A percentile compares a stretch with the other conserved stretches of the same genome.
Evolutionary conservation across 2,329 filamentous ascomycete genomes (phyloP).

Genomic region (Cytospora piceae): DNA sequence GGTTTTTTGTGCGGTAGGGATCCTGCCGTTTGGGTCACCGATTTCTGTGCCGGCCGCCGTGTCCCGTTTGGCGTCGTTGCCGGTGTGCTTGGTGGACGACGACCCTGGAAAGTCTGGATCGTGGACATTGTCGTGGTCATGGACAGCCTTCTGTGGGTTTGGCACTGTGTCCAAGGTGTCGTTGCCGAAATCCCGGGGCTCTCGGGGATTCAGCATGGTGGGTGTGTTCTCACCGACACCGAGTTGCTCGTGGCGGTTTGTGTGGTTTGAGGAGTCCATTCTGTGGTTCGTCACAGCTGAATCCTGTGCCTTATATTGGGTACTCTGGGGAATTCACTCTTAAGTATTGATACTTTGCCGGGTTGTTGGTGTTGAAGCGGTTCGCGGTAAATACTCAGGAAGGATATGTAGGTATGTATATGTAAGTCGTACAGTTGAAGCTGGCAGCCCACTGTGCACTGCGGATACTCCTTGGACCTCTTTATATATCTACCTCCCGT

Average conservation of each 20-base stretch:
- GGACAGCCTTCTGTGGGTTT: neutral
- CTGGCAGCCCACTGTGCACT: neutral
- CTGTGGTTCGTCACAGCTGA: neutral
- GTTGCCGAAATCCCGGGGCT: neutral
- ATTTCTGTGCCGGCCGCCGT: constrained; percentile 1
- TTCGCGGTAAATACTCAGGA: neutral
- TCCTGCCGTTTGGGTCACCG: constrained; percentile 17
- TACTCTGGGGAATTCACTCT: too few species aligned
- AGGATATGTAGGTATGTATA: neutral
- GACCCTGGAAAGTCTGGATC: neutral
- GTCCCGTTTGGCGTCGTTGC: neutral
- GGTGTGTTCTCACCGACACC: neutral
- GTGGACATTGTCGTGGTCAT: neutral
- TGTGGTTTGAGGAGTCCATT: constrained; percentile 12
- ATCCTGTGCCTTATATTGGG: too few species aligned
- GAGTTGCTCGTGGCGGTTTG: constrained; percentile 12
- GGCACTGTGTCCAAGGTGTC: constrained; percentile 3
- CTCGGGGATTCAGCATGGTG: neutral
- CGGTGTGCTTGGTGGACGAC: neutral
- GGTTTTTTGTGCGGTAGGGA: constrained; percentile 5
- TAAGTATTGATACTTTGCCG: too few species aligned
- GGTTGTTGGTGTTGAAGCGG: neutral
- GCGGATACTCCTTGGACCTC: neutral
- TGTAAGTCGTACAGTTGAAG: neutral
- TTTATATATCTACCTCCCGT: neutral